These are phyloP conservation scores for Coleophoma eucalyptorum DNA, from an alignment of 2,329 filamentous ascomycete species.

Conservation along the genomic window DNA sequence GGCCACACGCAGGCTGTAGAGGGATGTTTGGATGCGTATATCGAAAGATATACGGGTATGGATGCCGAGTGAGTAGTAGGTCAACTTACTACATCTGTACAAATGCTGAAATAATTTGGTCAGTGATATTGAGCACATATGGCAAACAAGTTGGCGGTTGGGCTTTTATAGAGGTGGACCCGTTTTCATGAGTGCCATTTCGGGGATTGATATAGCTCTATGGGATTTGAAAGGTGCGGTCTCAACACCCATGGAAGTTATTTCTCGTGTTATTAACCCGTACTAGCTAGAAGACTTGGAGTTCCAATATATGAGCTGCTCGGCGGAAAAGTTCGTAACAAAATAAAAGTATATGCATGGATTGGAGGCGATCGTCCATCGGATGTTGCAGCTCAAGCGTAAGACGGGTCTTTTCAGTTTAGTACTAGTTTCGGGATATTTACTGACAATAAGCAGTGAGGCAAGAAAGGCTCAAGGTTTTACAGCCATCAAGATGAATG, in stretches of 20 bases:
- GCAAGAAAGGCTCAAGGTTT: slow-evolving; percentile 59
- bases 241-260: background rate
- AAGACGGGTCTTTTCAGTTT: no score
- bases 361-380: slow-evolving; percentile 70
- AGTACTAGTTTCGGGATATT: no score
- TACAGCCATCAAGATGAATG: slow-evolving; percentile 74
- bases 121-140: slow-evolving; percentile 79
- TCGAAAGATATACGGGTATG: slow-evolving; percentile 56
- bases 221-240: slow-evolving; percentile 67
- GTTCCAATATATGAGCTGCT: slow-evolving; percentile 72
- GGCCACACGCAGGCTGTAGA: slow-evolving; percentile 73
- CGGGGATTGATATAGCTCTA: slow-evolving; percentile 74
- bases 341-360: slow-evolving; percentile 72
- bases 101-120: background rate
- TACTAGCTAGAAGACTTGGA: slow-evolving; percentile 47
- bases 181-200: slow-evolving; percentile 75
- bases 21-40: slow-evolving; percentile 66
- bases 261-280: slow-evolving; percentile 20
- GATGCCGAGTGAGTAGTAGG: slow-evolving; percentile 59
- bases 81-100: background rate
- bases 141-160: slow-evolving; percentile 68
- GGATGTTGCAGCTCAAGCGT: slow-evolving; percentile 63
- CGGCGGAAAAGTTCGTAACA: slow-evolving; percentile 69
- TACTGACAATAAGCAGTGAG: slow-evolving; percentile 44
- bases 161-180: slow-evolving; percentile 76